Conservation (phyloP, 805 yeast species). For the Yarrowia keelungensis region DNA sequence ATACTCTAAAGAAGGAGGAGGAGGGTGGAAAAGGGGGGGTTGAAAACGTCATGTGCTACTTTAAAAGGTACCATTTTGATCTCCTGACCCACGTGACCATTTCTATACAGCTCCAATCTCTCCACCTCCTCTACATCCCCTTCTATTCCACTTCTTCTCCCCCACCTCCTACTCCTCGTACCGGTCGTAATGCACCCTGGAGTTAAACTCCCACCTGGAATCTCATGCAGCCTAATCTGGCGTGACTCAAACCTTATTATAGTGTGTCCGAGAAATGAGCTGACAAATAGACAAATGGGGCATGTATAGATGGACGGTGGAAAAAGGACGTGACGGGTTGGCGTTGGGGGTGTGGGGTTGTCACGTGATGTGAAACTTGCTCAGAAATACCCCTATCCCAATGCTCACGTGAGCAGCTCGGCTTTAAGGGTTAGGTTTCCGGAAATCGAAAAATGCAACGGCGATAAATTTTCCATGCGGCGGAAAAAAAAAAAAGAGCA, state of each 20-base stretch:
- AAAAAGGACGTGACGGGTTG: too few relatives aligned
- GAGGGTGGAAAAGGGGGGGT: too few relatives aligned
- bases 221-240: slow-evolving; percentile 36
- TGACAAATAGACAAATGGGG: neutral
- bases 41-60: too few relatives aligned
- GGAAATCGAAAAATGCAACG: slow-evolving; percentile 1
- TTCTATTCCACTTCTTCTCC: neutral
- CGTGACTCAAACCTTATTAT: slow-evolving; percentile 3
- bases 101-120: neutral
- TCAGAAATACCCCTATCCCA: too few relatives aligned
- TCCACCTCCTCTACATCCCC: neutral
- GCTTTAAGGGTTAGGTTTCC: slow-evolving; percentile 10
- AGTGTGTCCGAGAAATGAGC: slow-evolving; percentile 1
- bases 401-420: neutral
- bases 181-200: slow-evolving; percentile 1
- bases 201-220: neutral
- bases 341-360: neutral
- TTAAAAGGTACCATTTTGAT: neutral
- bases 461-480: neutral
- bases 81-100: too few relatives aligned
- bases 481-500: neutral
- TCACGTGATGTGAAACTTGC: too few relatives aligned
- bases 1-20: too few relatives aligned
- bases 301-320: too few relatives aligned
- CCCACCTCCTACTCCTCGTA: neutral